phyloP scores from a whole-genome alignment of 768 basidiomycete genomes.

The Boletellus emodensis region DNA sequence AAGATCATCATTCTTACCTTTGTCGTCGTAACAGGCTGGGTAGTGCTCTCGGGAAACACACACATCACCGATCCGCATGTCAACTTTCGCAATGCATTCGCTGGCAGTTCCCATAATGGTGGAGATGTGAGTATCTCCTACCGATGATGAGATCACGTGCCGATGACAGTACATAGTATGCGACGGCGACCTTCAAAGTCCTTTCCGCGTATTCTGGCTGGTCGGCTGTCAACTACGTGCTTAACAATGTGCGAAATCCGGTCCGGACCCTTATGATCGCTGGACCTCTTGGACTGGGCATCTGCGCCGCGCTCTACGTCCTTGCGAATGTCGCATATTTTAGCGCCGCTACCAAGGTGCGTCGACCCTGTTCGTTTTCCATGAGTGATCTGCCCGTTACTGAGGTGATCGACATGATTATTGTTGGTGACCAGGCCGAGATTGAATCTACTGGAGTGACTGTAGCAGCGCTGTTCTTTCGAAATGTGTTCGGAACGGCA shows the following conservation, averaged over 20 bases:
- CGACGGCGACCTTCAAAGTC: constrained; percentile 59
- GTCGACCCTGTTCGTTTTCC: background rate
- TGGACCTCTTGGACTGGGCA: constrained; percentile 53
- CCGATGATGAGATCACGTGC: background rate
- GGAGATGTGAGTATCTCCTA: constrained; percentile 36
- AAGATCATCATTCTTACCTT: constrained; percentile 53
- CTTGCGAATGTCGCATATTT: constrained; percentile 60
- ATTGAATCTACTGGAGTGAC: constrained; percentile 48
- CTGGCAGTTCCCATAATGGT: constrained; percentile 50
- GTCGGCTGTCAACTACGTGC: constrained; percentile 55
- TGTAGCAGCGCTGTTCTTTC: constrained; percentile 57
- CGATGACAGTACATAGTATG: constrained; percentile 38
- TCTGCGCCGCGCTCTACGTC: constrained; percentile 50
- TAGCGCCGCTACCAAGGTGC: constrained; percentile 30
- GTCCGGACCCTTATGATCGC: constrained; percentile 60
- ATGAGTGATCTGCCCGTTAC: background rate
- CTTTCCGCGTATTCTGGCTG: constrained; percentile 48
- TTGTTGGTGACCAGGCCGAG: constrained; percentile 30
- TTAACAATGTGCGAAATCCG: constrained; percentile 59
- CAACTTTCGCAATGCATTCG: constrained; percentile 57
- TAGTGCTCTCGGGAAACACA: constrained; percentile 57
- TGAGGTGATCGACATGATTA: background rate
- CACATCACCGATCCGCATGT: constrained; percentile 51
- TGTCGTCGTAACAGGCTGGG: constrained; percentile 55
- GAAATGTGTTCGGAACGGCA: constrained; percentile 50